Evolutionary conservation across 495 filamentous ascomycete species (phyloP).

Genomic region (Diplogelasinospora grovesii): DNA sequence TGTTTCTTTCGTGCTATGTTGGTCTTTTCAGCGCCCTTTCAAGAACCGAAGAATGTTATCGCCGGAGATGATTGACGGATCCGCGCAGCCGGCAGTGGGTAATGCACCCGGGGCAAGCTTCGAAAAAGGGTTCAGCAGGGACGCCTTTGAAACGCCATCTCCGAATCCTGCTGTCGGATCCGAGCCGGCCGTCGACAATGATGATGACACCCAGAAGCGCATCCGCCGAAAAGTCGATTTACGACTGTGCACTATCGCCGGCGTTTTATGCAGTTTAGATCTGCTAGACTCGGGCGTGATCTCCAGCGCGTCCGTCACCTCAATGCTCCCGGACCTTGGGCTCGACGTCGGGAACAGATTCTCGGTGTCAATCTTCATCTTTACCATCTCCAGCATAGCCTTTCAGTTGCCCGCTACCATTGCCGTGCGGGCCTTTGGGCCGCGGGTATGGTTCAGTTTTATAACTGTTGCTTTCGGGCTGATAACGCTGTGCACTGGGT

Average conservation of each 20-base stretch:
- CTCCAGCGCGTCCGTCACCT: slow-evolving; percentile 68
- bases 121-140: too few species aligned
- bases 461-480: slow-evolving; percentile 66
- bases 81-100: too few species aligned
- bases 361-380: slow-evolving; percentile 71
- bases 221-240: slow-evolving; percentile 63
- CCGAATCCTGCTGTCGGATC: neutral
- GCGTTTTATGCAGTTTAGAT: slow-evolving; percentile 65
- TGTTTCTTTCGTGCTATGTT: too few species aligned
- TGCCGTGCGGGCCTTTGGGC: slow-evolving; percentile 60
- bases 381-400: slow-evolving; percentile 65
- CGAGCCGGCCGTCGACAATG: neutral
- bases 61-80: too few species aligned
- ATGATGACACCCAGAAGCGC: slow-evolving; percentile 18
- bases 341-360: slow-evolving; percentile 57
- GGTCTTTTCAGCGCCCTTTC: too few species aligned
- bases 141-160: too few species aligned
- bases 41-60: too few species aligned
- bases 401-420: slow-evolving; percentile 73
- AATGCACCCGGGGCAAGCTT: too few species aligned
- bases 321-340: slow-evolving; percentile 60
- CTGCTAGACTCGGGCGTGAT: slow-evolving; percentile 71
- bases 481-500: slow-evolving; percentile 67
- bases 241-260: slow-evolving; percentile 69
- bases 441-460: slow-evolving; percentile 58